Conservation (phyloP, 106 monocot species). For the Dioscorea alata region DNA sequence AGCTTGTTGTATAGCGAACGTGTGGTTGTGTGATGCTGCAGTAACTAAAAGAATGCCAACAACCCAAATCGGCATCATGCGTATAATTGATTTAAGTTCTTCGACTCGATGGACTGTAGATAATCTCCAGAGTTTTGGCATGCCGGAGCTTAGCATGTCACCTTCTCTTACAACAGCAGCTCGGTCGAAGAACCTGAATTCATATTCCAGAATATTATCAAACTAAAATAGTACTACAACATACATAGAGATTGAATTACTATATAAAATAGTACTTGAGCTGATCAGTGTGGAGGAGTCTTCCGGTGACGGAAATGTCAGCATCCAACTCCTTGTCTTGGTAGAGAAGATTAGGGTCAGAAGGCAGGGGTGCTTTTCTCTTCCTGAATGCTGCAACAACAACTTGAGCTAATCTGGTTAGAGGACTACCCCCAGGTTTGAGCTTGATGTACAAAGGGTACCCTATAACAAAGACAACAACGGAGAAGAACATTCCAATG, state of each 20-base stretch:
- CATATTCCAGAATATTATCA: not conserved
- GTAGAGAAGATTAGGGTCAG: constrained; percentile 7
- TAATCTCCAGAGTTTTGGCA: constrained; percentile 35
- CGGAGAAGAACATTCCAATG: constrained; percentile 22
- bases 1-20: constrained; percentile 56
- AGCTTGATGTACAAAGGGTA: constrained; percentile 23
- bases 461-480: constrained; percentile 21
- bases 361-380: constrained; percentile 7
- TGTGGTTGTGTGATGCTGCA: constrained; percentile 51
- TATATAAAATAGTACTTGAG: not conserved
- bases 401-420: constrained; percentile 28
- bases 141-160: constrained; percentile 26
- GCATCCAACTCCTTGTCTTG: constrained; percentile 14
- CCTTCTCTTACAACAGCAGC: constrained; percentile 37
- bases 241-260: not conserved
- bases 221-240: too few relatives aligned
- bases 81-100: constrained; percentile 60
- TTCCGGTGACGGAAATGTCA: constrained; percentile 7
- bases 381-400: constrained; percentile 30
- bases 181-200: constrained; percentile 52
- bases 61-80: constrained; percentile 62
- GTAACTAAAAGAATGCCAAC: constrained; percentile 36
- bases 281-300: constrained; percentile 13
- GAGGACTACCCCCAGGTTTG: constrained; percentile 24
- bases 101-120: constrained; percentile 67